Evolutionary conservation across 2,329 filamentous ascomycete species (phyloP), one percentile per base, ranked within the genome.

Genomic region (Hyphodiscus sp.): DNA sequence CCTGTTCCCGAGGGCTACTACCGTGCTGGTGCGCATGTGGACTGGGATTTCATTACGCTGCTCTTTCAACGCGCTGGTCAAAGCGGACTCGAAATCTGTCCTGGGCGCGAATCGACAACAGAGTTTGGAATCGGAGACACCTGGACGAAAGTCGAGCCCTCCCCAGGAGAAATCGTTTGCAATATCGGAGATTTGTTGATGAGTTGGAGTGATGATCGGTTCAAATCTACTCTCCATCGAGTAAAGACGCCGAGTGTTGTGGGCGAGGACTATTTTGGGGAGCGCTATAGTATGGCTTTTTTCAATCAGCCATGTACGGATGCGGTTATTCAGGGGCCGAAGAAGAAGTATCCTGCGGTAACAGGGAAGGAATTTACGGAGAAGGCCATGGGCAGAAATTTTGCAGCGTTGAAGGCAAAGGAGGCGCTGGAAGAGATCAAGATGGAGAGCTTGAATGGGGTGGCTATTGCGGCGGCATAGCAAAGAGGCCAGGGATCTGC

Each of bases 131-230:
- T 76, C 46, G 79, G 80, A 1, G 81, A 85, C 61, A 68, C 68
- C 0, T 86, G 83, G 83, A 86, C 82, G 10, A 80, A 80, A 54
- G 75, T 86, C 18, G 76, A 80, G 57, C 78, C 78, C 5, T 68
- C 64, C 1, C 70, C 71, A 0, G 78, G 75, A 0, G 76, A 76
- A 56, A 81, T 83, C 52, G 77, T 86, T 9, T 85, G 82, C 67
- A 85, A 85, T 60, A 82, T 85, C 55, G 83, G 83, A 3, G 82
- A 86, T 63, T 69, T 86, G 52, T 71, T 86, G 16, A 85, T 86
- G 83, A 77, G 73, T 44, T 85, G 82, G 81, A 80, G 76, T 29
- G 82, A 86, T 63, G 83, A 86, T 65, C 75, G 81, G 18, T 85
- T 86, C 71, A 86, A 85, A 68, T 81, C 76, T 42, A 84, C 82